Conservation (phyloP, 352 stramenopile genomes). For the Phytophthora palmivora region DNA sequence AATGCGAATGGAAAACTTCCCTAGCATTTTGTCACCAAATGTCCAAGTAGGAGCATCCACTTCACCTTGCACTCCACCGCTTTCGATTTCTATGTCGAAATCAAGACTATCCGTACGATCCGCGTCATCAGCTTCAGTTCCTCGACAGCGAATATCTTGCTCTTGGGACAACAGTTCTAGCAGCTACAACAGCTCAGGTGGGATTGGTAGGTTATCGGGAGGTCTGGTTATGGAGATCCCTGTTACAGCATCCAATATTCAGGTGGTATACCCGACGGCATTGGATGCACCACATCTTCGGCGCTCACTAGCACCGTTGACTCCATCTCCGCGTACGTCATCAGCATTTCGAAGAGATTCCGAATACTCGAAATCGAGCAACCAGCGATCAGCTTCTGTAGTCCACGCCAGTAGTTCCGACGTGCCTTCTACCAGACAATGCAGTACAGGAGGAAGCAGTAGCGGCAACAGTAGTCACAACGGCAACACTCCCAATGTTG, state of each 20-base stretch:
- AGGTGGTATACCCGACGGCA: conserved; percentile 25
- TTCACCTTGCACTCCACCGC: conserved; percentile 16
- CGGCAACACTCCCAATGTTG: conserved; percentile 15
- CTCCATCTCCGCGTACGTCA: conserved; percentile 32
- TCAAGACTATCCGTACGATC: conserved; percentile 1
- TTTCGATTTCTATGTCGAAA: conserved; percentile 3
- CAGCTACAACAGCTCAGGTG: conserved; percentile 27
- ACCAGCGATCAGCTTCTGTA: conserved; percentile 17
- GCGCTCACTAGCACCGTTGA: conserved; percentile 44
- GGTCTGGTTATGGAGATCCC: conserved; percentile 58
- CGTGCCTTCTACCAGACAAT: conserved; percentile 6
- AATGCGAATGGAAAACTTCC: conserved; percentile 24
- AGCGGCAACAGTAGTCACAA: conserved; percentile 17
- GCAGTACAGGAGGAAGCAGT: conserved; percentile 7
- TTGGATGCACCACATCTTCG: conserved; percentile 32
- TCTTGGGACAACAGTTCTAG: conserved; percentile 26
- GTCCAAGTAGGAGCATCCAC: conserved; percentile 2
- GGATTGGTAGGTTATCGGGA: conserved; percentile 43
- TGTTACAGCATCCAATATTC: conserved; percentile 12
- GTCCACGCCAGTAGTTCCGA: conserved; percentile 18
- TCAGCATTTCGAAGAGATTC: conserved; percentile 38
- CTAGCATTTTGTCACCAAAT: conserved; percentile 28
- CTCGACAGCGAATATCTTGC: conserved; percentile 24
- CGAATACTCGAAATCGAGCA: conserved; percentile 35
- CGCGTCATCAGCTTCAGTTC: conserved; percentile 3